Evolutionary conservation across 1,139 yeast species (phyloP).

Genomic region (Wickerhamiella infanticola): DNA sequence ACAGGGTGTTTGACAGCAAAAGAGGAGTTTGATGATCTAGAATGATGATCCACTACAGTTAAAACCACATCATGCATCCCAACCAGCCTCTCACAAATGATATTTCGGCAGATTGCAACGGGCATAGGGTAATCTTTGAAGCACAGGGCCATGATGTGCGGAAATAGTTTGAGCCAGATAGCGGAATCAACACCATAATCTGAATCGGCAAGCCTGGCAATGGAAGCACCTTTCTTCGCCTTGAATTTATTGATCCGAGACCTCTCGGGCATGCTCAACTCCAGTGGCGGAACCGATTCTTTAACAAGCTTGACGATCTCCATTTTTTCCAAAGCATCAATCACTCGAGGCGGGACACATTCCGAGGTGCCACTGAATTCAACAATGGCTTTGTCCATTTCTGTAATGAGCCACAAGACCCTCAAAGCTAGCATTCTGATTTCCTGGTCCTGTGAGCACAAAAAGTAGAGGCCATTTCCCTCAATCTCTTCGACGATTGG

Average conservation of each 20-base stretch:
- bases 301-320: conserved; percentile 52
- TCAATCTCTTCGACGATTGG: conserved; percentile 87
- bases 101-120: conserved; percentile 84
- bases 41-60: conserved; percentile 39
- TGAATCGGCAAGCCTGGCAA: conserved; percentile 68
- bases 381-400: conserved; percentile 68
- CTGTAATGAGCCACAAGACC: conserved; percentile 59
- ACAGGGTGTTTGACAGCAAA: conserved; percentile 21
- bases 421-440: conserved; percentile 62
- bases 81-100: conserved; percentile 75
- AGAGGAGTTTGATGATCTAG: conserved; percentile 14
- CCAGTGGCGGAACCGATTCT: conserved; percentile 34
- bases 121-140: conserved; percentile 83
- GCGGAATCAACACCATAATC: conserved; percentile 94
- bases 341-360: conserved; percentile 46
- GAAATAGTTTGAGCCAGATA: conserved; percentile 81
- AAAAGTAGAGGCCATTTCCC: conserved; percentile 84
- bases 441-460: conserved; percentile 73
- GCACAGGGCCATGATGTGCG: conserved; percentile 53
- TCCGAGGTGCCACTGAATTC: conserved; percentile 28
- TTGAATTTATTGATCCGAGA: conserved; percentile 52
- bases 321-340: conserved; percentile 56
- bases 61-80: conserved; percentile 75
- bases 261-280: conserved; percentile 68
- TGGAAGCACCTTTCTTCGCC: conserved; percentile 40